phyloP scores from a whole-genome alignment of 2,329 filamentous ascomycete genomes.

The Fusarium pseudonygamai region DNA sequence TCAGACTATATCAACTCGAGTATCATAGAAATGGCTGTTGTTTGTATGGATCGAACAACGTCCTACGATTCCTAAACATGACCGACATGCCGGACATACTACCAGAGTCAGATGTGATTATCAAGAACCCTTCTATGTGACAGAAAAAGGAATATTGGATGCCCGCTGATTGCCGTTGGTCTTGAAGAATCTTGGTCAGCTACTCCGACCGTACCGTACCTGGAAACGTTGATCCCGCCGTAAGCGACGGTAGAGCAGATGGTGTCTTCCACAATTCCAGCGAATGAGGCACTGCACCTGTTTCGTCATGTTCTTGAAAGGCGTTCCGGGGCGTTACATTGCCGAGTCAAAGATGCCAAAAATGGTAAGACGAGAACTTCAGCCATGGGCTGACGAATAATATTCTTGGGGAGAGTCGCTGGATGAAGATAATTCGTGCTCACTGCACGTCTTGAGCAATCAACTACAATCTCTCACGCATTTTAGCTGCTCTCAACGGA shows the following conservation, averaged over 20 bases:
- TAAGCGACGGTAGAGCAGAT: slow-evolving; percentile 38
- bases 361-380: slow-evolving; percentile 4
- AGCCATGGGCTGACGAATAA: slow-evolving; percentile 3
- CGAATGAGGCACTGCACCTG: slow-evolving; percentile 17
- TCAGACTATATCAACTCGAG: not conserved
- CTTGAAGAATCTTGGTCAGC: slow-evolving; percentile 2
- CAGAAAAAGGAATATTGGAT: slow-evolving; percentile 16
- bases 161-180: slow-evolving; percentile 9
- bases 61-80: not conserved
- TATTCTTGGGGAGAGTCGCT: not conserved
- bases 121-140: slow-evolving; percentile 3
- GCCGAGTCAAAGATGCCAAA: not conserved
- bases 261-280: slow-evolving; percentile 6
- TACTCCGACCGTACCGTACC: slow-evolving; percentile 2
- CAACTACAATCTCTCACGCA: not conserved
- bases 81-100: not conserved
- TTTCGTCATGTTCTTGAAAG: slow-evolving; percentile 36
- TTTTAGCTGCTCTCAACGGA: not conserved
- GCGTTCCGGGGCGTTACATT: slow-evolving; percentile 24
- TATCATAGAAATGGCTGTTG: not conserved
- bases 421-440: not conserved
- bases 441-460: not conserved
- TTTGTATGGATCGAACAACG: not conserved
- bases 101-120: slow-evolving; percentile 1
- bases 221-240: slow-evolving; percentile 38